Evolutionary conservation across 1,284 basidiomycete genomes (phyloP), one percentile per base, ranked within the genome.

Genomic region (Mycena sp.): DNA sequence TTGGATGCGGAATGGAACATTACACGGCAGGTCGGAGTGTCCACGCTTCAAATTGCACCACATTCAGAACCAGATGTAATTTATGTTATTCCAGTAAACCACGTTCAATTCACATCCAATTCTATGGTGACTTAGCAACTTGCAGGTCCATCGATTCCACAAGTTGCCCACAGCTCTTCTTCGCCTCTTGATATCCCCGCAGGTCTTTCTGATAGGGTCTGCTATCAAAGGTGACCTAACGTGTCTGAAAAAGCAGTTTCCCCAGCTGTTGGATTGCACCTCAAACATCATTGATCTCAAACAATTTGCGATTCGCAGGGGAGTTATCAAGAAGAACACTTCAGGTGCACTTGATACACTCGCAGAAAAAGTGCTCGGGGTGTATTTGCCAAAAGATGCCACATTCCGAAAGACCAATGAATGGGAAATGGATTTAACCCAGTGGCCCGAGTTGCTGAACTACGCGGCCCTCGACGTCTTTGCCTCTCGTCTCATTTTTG

Each of bases 1-100:
- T 3, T 65, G 3, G 63, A 65, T 38, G 58, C 52, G 6, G 59
- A 65, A 21, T 65, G 63, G 63, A 65, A 65, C 25, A 23, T 25
- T 4, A 61, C 58, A 4, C 40, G 58, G 26, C 29, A 28, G 23
- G n/a, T 50, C 21, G 63, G 63, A 6, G 59, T 61, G 6, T 65
- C 63, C 7, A 44, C 62, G 29, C 25, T 65, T 21, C 58, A 55
- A 29, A 45, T 65, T 32, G 50, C 63, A 3, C 51, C 58, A 9
- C 58, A 56, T 50, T 64, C 40, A 2, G 21, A 55, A 19, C 32
- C 51, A 16, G 44, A 55, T 28, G 29, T n/a, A 6, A 41, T 61
- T 16, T 61, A 14, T 25, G 28, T 61, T 10, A 61, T 61, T 10
- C 59, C 52, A 5, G 51, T 55, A 25, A 16, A 52, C 19, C 9